Percentiles rank a stretch among this genome's conserved stretches.
phyloP scores from a whole-genome alignment of 176 grass and related monocot genomes.

The Musa itinerans region DNA sequence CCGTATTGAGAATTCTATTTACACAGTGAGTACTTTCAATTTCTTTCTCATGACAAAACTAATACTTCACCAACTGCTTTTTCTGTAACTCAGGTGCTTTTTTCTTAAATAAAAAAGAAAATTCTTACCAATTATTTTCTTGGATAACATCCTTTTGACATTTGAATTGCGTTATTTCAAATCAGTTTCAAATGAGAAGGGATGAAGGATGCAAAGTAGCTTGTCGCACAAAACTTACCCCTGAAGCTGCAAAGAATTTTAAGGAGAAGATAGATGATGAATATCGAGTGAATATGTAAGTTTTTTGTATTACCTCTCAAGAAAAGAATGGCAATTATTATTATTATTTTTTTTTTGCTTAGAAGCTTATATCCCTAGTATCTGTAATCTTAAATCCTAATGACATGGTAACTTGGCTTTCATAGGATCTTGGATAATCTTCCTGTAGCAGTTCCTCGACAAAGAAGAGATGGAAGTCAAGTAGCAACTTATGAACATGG shows the following conservation, averaged over 20 bases:
- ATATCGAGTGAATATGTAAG: conserved; percentile 19
- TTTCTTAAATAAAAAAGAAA: background rate
- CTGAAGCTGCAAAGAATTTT: conserved; percentile 17
- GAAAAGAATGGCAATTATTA: background rate
- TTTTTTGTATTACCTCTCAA: background rate
- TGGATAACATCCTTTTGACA: background rate
- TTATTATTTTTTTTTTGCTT: background rate
- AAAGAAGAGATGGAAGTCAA: conserved; percentile 6
- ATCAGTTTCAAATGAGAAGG: conserved; percentile 6
- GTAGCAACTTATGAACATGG: conserved; percentile 7
- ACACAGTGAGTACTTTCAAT: background rate
- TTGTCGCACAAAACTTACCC: background rate
- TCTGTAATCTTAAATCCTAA: background rate
- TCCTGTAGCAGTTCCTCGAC: conserved; percentile 11
- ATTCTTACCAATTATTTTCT: background rate
- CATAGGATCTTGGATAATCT: conserved; percentile 14
- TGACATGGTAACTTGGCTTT: background rate
- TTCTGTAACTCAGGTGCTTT: background rate
- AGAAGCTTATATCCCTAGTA: background rate
- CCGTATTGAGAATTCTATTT: conserved; percentile 15
- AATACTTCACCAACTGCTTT: background rate
- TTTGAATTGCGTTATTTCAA: background rate
- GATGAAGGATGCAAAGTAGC: conserved; percentile 7
- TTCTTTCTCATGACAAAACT: background rate
- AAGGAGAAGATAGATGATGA: conserved; percentile 15